These are phyloP conservation scores for Wallacemonas sp. DNA, from an alignment of 208 protist genomes.

Conservation along the genomic window DNA sequence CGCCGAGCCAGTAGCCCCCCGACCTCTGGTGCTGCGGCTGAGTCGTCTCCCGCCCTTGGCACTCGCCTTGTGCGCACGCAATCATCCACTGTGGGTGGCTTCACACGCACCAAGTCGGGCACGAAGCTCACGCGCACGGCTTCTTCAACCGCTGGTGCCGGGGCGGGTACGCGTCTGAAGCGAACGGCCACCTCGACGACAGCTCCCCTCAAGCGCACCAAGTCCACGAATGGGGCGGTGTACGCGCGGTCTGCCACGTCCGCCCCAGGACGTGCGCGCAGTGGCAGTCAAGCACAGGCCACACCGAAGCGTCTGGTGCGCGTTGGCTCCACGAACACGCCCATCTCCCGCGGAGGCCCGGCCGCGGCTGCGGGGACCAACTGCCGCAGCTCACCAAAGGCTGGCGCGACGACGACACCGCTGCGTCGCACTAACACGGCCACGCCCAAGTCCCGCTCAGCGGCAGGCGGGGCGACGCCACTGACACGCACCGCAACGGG, in stretches of 20 bases:
- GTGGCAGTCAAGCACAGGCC: constrained; percentile 6
- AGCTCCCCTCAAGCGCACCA: constrained; percentile 10
- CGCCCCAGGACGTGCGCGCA: not conserved
- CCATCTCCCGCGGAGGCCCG: constrained; percentile 6
- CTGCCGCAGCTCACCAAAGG: not conserved
- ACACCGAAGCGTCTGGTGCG: constrained; percentile 14
- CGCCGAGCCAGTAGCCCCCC: constrained; percentile 14
- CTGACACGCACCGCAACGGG: constrained; percentile 7
- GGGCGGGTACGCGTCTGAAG: constrained; percentile 6
- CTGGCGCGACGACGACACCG: constrained; percentile 12
- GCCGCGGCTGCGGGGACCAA: too few relatives aligned
- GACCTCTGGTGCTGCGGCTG: constrained; percentile 10
- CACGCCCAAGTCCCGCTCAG: not conserved
- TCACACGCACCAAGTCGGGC: constrained; percentile 17
- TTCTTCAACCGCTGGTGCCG: not conserved
- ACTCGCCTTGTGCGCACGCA: constrained; percentile 8
- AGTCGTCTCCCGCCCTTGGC: not conserved
- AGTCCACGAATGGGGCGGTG: not conserved
- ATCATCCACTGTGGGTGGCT: constrained; percentile 7
- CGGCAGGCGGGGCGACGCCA: not conserved
- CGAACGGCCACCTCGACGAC: constrained; percentile 28
- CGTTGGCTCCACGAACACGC: constrained; percentile 11
- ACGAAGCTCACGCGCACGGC: constrained; percentile 11
- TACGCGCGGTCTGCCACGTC: constrained; percentile 11
- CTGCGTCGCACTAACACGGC: constrained; percentile 25